Evolutionary conservation across 352 stramenopile genomes (phyloP), one percentile per base, ranked within the genome.

Genomic region (Globisporangium parvum): DNA sequence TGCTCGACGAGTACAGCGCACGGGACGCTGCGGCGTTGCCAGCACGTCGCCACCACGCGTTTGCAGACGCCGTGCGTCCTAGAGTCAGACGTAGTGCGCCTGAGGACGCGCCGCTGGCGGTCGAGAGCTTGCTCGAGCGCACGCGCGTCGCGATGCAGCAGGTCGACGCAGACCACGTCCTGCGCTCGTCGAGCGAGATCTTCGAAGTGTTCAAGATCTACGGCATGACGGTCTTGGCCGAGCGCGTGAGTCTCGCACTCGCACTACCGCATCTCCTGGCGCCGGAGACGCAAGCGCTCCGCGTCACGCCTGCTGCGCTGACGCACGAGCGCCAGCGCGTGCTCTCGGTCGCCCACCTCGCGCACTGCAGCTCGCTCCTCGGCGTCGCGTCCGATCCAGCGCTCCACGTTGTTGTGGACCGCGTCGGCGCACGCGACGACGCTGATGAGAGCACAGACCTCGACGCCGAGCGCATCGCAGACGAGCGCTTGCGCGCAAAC

Each of bases 141-240:
- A n/a, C n/a, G n/a, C n/a, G 31, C 50, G 41, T 21, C 37, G 73
- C 68, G 6, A 77, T 83, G 73, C 4, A 44, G 40, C 52, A 74
- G 44, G 28, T 80, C 24, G 55, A 63, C 26, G 51, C 63, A 1
- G 52, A 65, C 0, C 80, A 92, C 50, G 59, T 93, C 6, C 48
- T 90, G 20, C 68, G 68, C 10, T 65, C 65, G 4, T 92, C 82
- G 11, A 62, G 61, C 1, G 81, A 89, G 53, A 73, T 87, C 28
- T 93, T 91, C 59, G 72, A 93, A 21, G 73, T 93, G 21, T 93
- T 93, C 57, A 89, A 90, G 60, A 67, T 87, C 50, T 91, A 93
- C 59, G 82, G 82, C 44, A 89, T 91, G 80, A 69, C 80, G 2
- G 75, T 89, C 39, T 66, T 93, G 4, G 72, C 77, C 3, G 80